phyloP scores from a whole-genome alignment of 106 monocot genomes.

The Chionographis japonica region DNA sequence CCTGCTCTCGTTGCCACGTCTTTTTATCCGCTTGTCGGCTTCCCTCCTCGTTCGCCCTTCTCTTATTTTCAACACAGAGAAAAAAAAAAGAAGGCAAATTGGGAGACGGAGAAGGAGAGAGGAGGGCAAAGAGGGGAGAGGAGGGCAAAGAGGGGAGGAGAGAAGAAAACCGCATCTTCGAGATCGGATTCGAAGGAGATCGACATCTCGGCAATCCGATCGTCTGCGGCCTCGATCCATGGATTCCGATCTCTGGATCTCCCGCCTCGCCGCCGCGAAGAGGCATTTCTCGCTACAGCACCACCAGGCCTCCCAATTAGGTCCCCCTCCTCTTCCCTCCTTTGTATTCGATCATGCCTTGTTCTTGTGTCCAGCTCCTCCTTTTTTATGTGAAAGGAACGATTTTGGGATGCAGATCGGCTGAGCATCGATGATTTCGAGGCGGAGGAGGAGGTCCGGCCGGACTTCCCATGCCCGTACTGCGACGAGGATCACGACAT shows the following conservation, averaged over 20 bases:
- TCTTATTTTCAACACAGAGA: conserved; percentile 3
- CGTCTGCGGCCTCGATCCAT: conserved; percentile 19
- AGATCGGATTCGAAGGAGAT: not conserved
- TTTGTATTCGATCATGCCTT: not conserved
- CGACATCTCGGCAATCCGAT: not conserved
- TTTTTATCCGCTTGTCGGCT: not conserved
- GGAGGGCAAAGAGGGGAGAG: not conserved
- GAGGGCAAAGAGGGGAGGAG: not conserved
- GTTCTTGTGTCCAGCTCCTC: not conserved
- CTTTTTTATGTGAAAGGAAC: conserved; percentile 6
- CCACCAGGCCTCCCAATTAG: conserved; percentile 48
- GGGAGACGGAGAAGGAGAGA: too few relatives aligned
- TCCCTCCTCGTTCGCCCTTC: not conserved
- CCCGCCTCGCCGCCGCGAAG: conserved; percentile 81
- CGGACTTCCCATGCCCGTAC: conserved; percentile 79
- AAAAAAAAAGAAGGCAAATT: too few relatives aligned
- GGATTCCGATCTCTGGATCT: conserved; percentile 90
- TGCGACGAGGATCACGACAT: conserved; percentile 94
- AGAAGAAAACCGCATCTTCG: not conserved
- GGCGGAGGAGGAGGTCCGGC: conserved; percentile 52
- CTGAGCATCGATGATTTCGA: conserved; percentile 62
- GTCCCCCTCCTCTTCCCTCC: conserved; percentile 9
- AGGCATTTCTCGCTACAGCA: conserved; percentile 63
- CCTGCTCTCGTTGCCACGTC: too few relatives aligned
- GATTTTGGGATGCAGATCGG: conserved; percentile 39